Base-by-base conservation (phyloP, 169 alveolate genomes). In the Miamiensis avidus region DNA sequence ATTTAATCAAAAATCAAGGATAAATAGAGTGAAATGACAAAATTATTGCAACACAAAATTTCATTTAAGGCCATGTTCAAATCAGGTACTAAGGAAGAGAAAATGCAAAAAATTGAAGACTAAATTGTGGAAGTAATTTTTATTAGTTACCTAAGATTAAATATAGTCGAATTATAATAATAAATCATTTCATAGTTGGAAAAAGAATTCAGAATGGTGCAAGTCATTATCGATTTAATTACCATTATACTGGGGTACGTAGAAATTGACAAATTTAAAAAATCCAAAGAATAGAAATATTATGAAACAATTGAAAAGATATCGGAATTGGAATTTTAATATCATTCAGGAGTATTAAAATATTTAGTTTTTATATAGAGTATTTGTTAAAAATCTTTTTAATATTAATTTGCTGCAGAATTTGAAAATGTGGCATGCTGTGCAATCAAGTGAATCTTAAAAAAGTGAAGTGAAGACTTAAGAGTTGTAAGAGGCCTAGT, bases 181-280 rank as follows among this genome's bases (percentile, higher is more conserved):
- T 16, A 28, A 0, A 79, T n/a, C 0, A 49, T n/a, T 79, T 25
- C 31, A n/a, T 79, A 79, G 84, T 34, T 74, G 20, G 28, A 79
- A 64, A 64, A 79, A 33, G 84, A 79, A 79, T 79, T 79, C 1
- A 34, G 64, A n/a, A 64, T 49, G 1, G 29, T 34, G n/a, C 29
- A 74, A 29, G 20, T 79, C 16, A 28, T 79, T 16, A 74, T 72
- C 15, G 84, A 79, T 49, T 79, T 79, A 30, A 65, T 79, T 25
- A 79, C 84, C 28, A 31, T 79, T 0, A 79, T 79, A n/a, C 29
- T 79, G 0, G 84, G 84, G 0, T 79, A 79, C 29, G 77, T 79
- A 32, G 84, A 79, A 65, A 49, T 79, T 49, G 75, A 79, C 64
- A 79, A 79, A 64, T 79, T 79, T 79, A 79, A 79, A 79, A 64